Evolutionary conservation across 352 stramenopile genomes (phyloP).

Genomic region (Phytophthora fragariaefolia): DNA sequence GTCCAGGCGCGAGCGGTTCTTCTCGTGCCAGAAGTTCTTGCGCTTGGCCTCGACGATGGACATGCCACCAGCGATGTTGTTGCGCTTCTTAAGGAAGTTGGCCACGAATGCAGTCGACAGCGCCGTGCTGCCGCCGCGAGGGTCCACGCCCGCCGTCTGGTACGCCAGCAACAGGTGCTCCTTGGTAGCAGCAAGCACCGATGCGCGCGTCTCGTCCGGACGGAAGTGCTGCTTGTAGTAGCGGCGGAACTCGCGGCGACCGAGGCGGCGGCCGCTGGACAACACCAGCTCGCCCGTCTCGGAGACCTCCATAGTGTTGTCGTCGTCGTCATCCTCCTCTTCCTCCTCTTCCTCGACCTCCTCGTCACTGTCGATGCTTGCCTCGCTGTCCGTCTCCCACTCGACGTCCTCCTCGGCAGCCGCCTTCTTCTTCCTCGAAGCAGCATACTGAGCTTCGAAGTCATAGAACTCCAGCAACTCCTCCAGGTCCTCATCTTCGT

Average conservation of each 20-base stretch:
- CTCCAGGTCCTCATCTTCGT: slow-evolving; percentile 91
- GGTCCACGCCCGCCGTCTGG: slow-evolving; percentile 73
- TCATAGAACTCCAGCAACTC: slow-evolving; percentile 93
- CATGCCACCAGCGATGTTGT: slow-evolving; percentile 82
- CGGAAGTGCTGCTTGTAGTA: slow-evolving; percentile 93
- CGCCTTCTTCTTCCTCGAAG: slow-evolving; percentile 45
- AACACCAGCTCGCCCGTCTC: slow-evolving; percentile 92
- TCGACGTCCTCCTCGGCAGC: slow-evolving; percentile 51
- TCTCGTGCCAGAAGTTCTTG: slow-evolving; percentile 80
- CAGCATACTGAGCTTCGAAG: slow-evolving; percentile 84
- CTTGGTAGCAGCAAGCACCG: slow-evolving; percentile 81
- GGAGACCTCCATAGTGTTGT: slow-evolving; percentile 76
- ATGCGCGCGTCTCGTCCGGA: slow-evolving; percentile 75
- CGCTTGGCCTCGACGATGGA: slow-evolving; percentile 70
- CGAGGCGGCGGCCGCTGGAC: slow-evolving; percentile 80
- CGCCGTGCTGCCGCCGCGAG: slow-evolving; percentile 58
- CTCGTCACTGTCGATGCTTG: slow-evolving; percentile 76
- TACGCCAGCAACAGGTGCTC: slow-evolving; percentile 81
- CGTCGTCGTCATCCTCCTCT: slow-evolving; percentile 52
- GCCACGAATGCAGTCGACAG: slow-evolving; percentile 83
- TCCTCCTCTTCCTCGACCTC: slow-evolving; percentile 65
- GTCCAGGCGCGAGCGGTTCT: slow-evolving; percentile 82
- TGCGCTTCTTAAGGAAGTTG: slow-evolving; percentile 83
- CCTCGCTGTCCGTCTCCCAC: slow-evolving; percentile 86
- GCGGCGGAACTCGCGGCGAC: slow-evolving; percentile 87